Evolutionary conservation across 108 stramenopile species (phyloP), one percentile per base, ranked within the genome.

Genomic region (Nannochloropsis salina): DNA sequence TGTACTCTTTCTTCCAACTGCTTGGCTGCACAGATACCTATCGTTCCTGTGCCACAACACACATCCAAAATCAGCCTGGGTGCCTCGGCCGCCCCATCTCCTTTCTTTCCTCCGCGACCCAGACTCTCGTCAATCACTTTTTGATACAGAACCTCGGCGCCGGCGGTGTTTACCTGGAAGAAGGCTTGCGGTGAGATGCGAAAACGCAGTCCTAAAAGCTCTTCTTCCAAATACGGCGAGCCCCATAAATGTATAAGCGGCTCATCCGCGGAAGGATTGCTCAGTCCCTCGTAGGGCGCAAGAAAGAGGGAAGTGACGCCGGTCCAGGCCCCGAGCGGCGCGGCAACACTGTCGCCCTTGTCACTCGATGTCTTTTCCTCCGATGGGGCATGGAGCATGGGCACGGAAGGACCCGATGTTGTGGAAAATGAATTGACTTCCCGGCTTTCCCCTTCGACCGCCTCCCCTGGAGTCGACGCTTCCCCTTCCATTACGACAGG

Each of bases 31-130:
- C 93, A 92, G 41, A 97, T 84, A 9, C 97, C 97, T 80, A 97
- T 97, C 10, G 95, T 95, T 8, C 97, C 97, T 42, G 97, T 96
- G 6, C 97, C 97, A 88, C 97, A 97, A 91, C 96, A 97, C 0
- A 97, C 96, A 84, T 97, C 97, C 43, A 97, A 90, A 2, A 95
- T 86, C 18, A 95, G n/a, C 61, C n/a, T 74, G 3, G 3, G 61
- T n/a, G 20, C 6, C 61, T 74, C 61, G 1, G 15, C 61, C 3
- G 15, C 61, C 8, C n/a, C 8, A 15, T 6, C 61, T n/a, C 61
- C 4, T 6, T 74, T 3, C 20, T 21, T 22, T 31, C 31, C 31
- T 20, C 9, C 20, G 9, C 51, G 3, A 10, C 84, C 9, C 45
- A n/a, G n/a, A 3, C 87, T 8, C 80, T 84, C 88, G 42, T 96